Conservation (phyloP, 2,329 filamentous ascomycete genomes). For the Trichoderma koningiopsis region DNA sequence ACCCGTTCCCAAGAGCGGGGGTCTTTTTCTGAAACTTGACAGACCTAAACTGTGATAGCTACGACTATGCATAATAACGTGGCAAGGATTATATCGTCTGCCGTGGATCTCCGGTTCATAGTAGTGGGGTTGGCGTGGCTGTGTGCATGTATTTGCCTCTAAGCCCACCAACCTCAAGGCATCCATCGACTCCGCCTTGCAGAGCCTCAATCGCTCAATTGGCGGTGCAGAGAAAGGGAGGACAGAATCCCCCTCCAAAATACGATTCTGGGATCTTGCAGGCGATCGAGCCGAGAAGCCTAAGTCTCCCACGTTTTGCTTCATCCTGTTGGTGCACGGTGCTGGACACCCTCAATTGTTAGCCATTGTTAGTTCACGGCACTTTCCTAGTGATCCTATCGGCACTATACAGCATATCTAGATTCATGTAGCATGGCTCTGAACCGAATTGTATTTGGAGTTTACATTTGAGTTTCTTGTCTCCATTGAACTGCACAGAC, state of each 20-base stretch:
- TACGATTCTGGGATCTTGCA: not conserved
- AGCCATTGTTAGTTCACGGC: not conserved
- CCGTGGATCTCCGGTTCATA: not conserved
- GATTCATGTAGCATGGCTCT: not conserved
- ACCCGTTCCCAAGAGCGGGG: not conserved
- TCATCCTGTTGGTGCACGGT: not conserved
- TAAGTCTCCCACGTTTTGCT: not conserved
- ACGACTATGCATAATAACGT: not conserved
- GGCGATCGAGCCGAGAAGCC: not conserved
- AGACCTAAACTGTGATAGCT: not conserved
- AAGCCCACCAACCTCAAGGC: not conserved
- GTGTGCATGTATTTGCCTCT: slow-evolving; percentile 9
- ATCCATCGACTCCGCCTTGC: not conserved
- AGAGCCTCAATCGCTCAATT: slow-evolving; percentile 19
- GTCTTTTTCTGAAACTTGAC: not conserved
- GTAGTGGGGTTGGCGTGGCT: slow-evolving; percentile 17
- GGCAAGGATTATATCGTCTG: not conserved
- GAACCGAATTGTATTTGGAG: not conserved
- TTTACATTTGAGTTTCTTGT: not conserved
- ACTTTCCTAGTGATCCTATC: not conserved
- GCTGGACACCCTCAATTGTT: not conserved
- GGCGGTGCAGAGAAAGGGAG: not conserved
- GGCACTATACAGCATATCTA: not conserved
- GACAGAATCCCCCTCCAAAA: not conserved
- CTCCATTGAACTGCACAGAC: not conserved